Evolutionary conservation across 257 asterid genomes (phyloP).

Genomic region (Salvia miltiorrhiza): DNA sequence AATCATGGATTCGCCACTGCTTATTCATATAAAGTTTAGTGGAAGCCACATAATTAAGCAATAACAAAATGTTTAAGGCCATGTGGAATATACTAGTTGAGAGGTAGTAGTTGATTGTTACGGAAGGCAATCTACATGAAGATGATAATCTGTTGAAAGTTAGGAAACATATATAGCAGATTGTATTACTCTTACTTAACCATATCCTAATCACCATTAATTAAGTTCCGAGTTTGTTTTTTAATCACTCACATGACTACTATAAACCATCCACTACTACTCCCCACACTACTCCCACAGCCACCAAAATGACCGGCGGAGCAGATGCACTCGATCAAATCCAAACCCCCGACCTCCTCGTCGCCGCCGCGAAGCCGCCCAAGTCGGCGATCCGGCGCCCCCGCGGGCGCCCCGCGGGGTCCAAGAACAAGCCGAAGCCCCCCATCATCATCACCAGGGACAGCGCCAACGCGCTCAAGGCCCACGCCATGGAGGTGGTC

Average conservation of each 20-base stretch:
- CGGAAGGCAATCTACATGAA: conserved; percentile 74
- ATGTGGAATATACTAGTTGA: neutral
- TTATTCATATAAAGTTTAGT: no score
- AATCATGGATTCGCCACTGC: no score
- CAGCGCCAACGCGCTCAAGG: conserved; percentile 73
- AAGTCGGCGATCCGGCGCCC: conserved; percentile 36
- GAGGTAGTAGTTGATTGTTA: conserved; percentile 27
- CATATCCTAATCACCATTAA: conserved; percentile 73
- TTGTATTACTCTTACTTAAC: conserved; percentile 40
- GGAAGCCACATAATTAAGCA: no score
- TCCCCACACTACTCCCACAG: neutral
- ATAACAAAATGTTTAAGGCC: neutral
- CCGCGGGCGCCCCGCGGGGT: conserved; percentile 90
- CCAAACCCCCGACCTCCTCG: neutral
- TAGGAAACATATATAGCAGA: conserved; percentile 40
- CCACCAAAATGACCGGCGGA: conserved; percentile 45
- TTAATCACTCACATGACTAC: neutral
- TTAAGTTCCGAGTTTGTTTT: conserved; percentile 6
- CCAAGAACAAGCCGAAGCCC: conserved; percentile 94
- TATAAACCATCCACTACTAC: conserved; percentile 10
- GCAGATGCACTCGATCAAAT: conserved; percentile 22
- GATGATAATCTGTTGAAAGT: conserved; percentile 53
- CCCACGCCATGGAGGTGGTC: conserved; percentile 81
- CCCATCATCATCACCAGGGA: conserved; percentile 90
- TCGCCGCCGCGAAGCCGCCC: conserved; percentile 7